These are phyloP conservation scores for Chernovozyma sophiae-reginae DNA, from an alignment of 1,139 yeast species.

Conservation along the genomic window DNA sequence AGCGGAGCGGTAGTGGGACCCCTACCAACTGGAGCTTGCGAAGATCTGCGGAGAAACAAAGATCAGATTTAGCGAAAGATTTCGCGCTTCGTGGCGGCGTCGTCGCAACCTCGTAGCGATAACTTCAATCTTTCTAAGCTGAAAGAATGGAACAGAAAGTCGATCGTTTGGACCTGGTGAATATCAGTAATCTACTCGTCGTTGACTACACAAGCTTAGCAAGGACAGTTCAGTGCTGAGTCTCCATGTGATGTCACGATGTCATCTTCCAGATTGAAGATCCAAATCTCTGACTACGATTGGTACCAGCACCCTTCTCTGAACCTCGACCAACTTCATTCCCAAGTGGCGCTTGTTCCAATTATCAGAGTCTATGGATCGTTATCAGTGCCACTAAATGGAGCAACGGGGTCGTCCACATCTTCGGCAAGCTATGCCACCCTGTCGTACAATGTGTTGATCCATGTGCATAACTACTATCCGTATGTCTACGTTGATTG, in stretches of 20 bases:
- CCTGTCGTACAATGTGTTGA: constrained; percentile 21
- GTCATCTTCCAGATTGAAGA: constrained; percentile 10
- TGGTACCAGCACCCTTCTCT: constrained; percentile 49
- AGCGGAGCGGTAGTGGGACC: too few relatives aligned
- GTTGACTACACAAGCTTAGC: too few relatives aligned
- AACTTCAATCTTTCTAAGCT: too few relatives aligned
- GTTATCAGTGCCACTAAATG: constrained; percentile 25
- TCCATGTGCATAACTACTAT: constrained; percentile 79
- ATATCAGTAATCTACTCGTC: too few relatives aligned
- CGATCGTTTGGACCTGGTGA: too few relatives aligned
- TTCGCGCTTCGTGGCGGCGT: too few relatives aligned
- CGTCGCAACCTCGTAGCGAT: too few relatives aligned
- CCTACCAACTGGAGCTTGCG: too few relatives aligned
- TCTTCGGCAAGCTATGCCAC: neutral
- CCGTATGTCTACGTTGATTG: constrained; percentile 76
- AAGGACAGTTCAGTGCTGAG: too few relatives aligned
- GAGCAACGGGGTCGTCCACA: constrained; percentile 7
- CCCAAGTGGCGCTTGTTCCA: constrained; percentile 55
- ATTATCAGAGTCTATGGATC: constrained; percentile 74
- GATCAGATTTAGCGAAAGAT: too few relatives aligned
- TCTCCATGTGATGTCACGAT: neutral
- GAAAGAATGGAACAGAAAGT: too few relatives aligned
- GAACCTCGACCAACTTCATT: constrained; percentile 28
- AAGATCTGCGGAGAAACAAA: too few relatives aligned
- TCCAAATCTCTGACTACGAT: constrained; percentile 61